phyloP scores from a whole-genome alignment of 75 land plant genomes.

The Pinus albicaulis region DNA sequence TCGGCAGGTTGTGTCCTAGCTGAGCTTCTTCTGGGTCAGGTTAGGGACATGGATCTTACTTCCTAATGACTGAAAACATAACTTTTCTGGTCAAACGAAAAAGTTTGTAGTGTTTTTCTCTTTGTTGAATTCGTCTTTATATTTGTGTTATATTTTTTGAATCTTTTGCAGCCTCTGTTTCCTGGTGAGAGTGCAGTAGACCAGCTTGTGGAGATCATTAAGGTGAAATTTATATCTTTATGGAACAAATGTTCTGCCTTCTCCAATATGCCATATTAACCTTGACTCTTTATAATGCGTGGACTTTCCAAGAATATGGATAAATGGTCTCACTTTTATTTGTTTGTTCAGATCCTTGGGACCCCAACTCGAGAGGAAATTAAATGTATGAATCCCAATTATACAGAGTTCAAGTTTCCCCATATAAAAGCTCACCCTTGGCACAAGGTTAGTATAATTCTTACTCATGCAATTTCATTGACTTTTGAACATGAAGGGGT shows the following conservation, averaged over 20 bases:
- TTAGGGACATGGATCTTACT: slow-evolving; percentile 6
- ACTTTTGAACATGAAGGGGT: background rate
- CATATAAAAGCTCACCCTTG: slow-evolving; percentile 66
- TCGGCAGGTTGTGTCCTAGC: slow-evolving; percentile 88
- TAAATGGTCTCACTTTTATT: background rate
- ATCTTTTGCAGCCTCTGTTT: slow-evolving; percentile 33
- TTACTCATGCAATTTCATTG: background rate
- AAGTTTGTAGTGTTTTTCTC: background rate
- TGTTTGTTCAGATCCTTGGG: slow-evolving; percentile 46
- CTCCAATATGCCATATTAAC: background rate
- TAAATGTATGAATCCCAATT: slow-evolving; percentile 72
- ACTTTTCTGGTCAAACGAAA: background rate
- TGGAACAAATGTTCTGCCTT: background rate
- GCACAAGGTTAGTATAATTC: slow-evolving; percentile 68
- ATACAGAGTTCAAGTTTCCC: slow-evolving; percentile 66
- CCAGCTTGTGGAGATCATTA: slow-evolving; percentile 82
- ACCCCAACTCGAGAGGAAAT: slow-evolving; percentile 77
- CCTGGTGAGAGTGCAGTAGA: slow-evolving; percentile 74
- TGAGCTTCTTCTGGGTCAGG: slow-evolving; percentile 86
- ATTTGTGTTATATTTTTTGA: slow-evolving; percentile 7
- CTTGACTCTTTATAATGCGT: background rate
- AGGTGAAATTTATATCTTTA: slow-evolving; percentile 29
- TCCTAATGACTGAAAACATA: background rate
- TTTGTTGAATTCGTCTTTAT: background rate
- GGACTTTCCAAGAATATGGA: background rate